Conservation (phyloP, 345 rosid genomes). For the Laguncularia racemosa region DNA sequence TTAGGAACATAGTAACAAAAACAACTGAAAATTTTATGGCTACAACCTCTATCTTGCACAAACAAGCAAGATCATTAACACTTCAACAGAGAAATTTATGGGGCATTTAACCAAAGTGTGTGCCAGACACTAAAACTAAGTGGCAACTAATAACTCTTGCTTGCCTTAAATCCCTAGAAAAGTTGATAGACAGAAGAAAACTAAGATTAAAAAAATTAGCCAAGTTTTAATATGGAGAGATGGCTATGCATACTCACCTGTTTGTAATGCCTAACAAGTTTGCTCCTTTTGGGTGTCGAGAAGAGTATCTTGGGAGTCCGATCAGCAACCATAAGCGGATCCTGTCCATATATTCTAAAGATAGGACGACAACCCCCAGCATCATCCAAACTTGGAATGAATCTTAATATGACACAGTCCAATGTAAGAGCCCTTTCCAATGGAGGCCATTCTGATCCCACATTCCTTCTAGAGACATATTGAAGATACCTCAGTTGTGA, state of each 20-base stretch:
- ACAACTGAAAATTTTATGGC: no score
- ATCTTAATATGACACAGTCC: constrained; percentile 83
- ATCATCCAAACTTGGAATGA: constrained; percentile 60
- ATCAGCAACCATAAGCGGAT: constrained; percentile 57
- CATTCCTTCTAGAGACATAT: constrained; percentile 81
- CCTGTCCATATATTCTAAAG: constrained; percentile 85
- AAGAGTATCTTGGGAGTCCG: constrained; percentile 48
- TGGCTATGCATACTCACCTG: constrained; percentile 39
- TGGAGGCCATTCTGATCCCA: constrained; percentile 90
- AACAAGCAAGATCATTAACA: no score
- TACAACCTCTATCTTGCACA: no score
- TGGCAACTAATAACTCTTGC: no score
- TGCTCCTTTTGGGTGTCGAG: constrained; percentile 60
- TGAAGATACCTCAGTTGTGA: constrained; percentile 87
- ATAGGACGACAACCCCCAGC: constrained; percentile 82
- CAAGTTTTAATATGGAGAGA: background rate
- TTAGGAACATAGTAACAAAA: no score
- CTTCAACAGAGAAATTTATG: no score
- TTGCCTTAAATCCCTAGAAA: no score
- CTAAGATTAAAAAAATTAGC: no score
- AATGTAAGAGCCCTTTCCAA: constrained; percentile 72
- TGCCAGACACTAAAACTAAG: no score
- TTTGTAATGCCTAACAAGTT: constrained; percentile 53
- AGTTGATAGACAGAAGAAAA: background rate
- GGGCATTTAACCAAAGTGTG: no score